Evolutionary conservation across 2,329 filamentous ascomycete genomes (phyloP).

Genomic region (Talaromyces sp.): DNA sequence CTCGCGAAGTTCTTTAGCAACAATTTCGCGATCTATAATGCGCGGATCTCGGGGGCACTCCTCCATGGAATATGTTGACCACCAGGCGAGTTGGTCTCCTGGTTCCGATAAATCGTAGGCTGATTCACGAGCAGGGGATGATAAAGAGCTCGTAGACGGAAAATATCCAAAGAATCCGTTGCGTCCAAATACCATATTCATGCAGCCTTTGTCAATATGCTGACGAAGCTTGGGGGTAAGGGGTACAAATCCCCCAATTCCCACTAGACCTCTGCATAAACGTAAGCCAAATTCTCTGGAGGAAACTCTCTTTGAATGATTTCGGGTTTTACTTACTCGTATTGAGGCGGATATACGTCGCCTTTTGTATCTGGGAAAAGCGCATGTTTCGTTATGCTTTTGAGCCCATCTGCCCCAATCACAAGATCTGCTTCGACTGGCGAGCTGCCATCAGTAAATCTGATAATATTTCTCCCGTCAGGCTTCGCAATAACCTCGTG

Average conservation of each 20-base stretch:
- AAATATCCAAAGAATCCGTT: slow-evolving; percentile 51
- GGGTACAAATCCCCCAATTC: slow-evolving; percentile 45
- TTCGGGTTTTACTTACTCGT: slow-evolving; percentile 28
- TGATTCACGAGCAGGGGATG: slow-evolving; percentile 19
- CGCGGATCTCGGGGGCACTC: slow-evolving; percentile 25
- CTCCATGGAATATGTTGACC: slow-evolving; percentile 40
- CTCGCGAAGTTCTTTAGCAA: slow-evolving; percentile 32
- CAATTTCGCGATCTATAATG: slow-evolving; percentile 23
- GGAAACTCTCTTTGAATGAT: neutral
- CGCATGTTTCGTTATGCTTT: slow-evolving; percentile 29
- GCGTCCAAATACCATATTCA: slow-evolving; percentile 42
- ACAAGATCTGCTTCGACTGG: slow-evolving; percentile 36
- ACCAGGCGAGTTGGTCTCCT: slow-evolving; percentile 37
- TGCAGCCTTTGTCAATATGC: slow-evolving; percentile 30
- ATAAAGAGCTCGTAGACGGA: slow-evolving; percentile 22
- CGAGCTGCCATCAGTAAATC: slow-evolving; percentile 30
- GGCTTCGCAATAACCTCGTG: slow-evolving; percentile 20
- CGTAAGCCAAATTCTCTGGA: neutral
- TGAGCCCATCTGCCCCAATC: slow-evolving; percentile 40
- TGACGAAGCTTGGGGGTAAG: slow-evolving; percentile 19
- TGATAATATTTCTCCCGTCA: slow-evolving; percentile 20
- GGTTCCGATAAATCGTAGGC: slow-evolving; percentile 22
- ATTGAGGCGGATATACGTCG: slow-evolving; percentile 32
- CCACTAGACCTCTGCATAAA: slow-evolving; percentile 32
- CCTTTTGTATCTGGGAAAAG: slow-evolving; percentile 29